A percentile compares a stretch with the other conserved stretches of the same genome.
These are phyloP conservation scores for Hanseniaspora hatyaiensis DNA, from an alignment of 805 yeast species.

Conservation along the genomic window DNA sequence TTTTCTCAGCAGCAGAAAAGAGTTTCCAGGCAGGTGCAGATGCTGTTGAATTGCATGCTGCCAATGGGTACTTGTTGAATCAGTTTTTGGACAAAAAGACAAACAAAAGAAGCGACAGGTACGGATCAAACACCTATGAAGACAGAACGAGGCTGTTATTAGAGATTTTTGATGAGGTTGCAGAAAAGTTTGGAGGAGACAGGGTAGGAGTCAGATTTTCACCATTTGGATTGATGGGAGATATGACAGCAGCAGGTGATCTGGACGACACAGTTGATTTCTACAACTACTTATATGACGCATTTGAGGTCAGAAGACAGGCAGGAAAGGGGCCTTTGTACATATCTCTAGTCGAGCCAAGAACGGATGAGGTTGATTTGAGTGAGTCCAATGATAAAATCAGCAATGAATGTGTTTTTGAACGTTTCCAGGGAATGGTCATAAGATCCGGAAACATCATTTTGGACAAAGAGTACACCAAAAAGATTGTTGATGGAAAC, in stretches of 20 bases:
- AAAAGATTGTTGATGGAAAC: slow-evolving; percentile 22
- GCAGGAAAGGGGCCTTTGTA: slow-evolving; percentile 33
- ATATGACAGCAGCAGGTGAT: slow-evolving; percentile 29
- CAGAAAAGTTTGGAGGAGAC: slow-evolving; percentile 41
- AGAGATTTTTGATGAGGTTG: slow-evolving; percentile 41
- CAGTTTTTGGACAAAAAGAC: slow-evolving; percentile 42
- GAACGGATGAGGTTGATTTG: slow-evolving; percentile 24
- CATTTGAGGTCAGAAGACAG: slow-evolving; percentile 32
- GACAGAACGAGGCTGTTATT: slow-evolving; percentile 36
- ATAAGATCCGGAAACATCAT: slow-evolving; percentile 17
- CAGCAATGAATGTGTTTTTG: slow-evolving; percentile 17
- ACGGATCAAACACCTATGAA: slow-evolving; percentile 41
- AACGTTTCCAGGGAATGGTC: slow-evolving; percentile 22
- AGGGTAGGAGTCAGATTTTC: slow-evolving; percentile 40
- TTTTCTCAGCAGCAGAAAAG: slow-evolving; percentile 35
- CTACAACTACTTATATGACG: slow-evolving; percentile 31
- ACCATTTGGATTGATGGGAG: slow-evolving; percentile 35
- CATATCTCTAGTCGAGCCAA: slow-evolving; percentile 37
- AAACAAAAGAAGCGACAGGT: slow-evolving; percentile 40
- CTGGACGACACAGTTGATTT: slow-evolving; percentile 33
- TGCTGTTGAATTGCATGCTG: slow-evolving; percentile 55
- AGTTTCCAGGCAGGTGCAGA: slow-evolving; percentile 35
- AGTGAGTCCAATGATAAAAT: slow-evolving; percentile 13
- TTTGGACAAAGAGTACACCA: neutral
- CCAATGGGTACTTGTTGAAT: slow-evolving; percentile 54